Percentiles rank a stretch among this genome's conserved stretches.
phyloP scores from a whole-genome alignment of 805 yeast species.

The Wickerhamomyces subpelliculosus region DNA sequence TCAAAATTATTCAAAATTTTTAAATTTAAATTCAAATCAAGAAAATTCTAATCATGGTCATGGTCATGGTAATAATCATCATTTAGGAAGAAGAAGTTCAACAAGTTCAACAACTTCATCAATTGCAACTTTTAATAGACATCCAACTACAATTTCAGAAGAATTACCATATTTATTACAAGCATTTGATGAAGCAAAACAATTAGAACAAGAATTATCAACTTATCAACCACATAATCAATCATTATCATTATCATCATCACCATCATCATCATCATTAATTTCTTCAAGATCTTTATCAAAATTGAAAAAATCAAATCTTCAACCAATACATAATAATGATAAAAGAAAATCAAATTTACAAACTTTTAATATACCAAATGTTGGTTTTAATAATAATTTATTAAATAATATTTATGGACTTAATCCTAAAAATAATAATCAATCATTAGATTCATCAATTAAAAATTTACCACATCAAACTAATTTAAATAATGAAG shows the following conservation, averaged over 20 bases:
- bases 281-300: background rate
- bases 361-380: constrained; percentile 9
- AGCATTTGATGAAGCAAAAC: constrained; percentile 60
- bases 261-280: constrained; percentile 7
- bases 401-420: constrained; percentile 21
- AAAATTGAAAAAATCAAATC: constrained; percentile 2
- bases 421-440: constrained; percentile 7
- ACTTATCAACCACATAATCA: constrained; percentile 7
- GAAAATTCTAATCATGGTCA: constrained; percentile 5
- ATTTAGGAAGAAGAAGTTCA: constrained; percentile 13
- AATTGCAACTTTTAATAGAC: constrained; percentile 32
- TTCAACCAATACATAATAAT: constrained; percentile 2
- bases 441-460: background rate
- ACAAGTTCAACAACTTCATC: constrained; percentile 23
- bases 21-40: background rate
- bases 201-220: constrained; percentile 44
- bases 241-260: constrained; percentile 1
- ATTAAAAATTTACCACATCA: background rate
- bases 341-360: constrained; percentile 9
- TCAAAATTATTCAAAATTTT: background rate
- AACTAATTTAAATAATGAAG: background rate
- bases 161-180: constrained; percentile 61
- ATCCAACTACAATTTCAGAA: constrained; percentile 49
- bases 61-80: constrained; percentile 1
- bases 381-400: constrained; percentile 16